Base-by-base conservation (phyloP, 805 yeast genomes). In the Kuraishia floccosa region DNA sequence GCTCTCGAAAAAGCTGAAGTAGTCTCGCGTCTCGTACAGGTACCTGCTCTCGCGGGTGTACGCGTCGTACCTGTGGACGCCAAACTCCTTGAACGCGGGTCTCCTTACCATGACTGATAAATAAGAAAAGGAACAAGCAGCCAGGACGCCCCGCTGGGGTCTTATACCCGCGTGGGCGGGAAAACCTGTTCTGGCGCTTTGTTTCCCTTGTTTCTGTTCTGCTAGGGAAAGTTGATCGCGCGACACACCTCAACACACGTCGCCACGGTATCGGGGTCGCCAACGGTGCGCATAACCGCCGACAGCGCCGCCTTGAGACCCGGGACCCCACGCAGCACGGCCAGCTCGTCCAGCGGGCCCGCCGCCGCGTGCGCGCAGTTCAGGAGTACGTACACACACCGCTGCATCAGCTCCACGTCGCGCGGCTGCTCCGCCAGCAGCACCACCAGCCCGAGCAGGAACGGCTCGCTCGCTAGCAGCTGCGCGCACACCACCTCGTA, bases 401-500 rank as follows among this genome's bases (percentile, higher is more conserved):
- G 38, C 9, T 44, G 18, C 17, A 43, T 27, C 7, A 52, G 34
- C 2, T 44, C 47, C 12, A 42, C 43, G 7, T 45, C 40, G 12
- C 25, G 12, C 10, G 25, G 21, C 23, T 49, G 45, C 3, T 30
- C 30, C 9, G 33, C 28, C 6, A 50, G 21, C 3, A 48, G 4
- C 6, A 28, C 26, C 7, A 36, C 15, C 13, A 50, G 18, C 13
- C 37, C 39, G 3, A 30, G 23, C n/a, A 43, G 10, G 24, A 54
- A 52, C 7, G 39, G 20, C 5, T 35, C 40, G 6, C 49, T 45
- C 1, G 22, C 24, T 1, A 33, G 27, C 4, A 56, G 32, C 6
- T 43, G 27, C 10, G 27, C 15, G 2, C 47, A 25, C 6, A 56
- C 41, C 24, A 53, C 27, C 16, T 43, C 50, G 32, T 30, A 51